Conservation (phyloP, 495 filamentous ascomycete genomes). For the Trichoderma gamsii region DNA sequence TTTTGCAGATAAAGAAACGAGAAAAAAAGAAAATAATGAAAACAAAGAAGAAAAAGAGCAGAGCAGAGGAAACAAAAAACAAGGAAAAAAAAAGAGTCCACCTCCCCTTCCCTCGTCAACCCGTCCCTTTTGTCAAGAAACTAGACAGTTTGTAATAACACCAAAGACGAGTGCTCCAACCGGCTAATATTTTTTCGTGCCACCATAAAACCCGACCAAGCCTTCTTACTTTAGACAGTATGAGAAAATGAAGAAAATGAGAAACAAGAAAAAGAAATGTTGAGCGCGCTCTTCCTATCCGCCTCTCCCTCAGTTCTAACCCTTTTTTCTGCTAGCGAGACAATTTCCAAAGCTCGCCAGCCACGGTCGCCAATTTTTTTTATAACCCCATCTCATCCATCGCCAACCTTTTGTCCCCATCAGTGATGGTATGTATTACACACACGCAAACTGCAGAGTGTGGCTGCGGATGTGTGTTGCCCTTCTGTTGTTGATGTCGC, state of each 20-base stretch:
- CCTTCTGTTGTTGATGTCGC: constrained; percentile 3
- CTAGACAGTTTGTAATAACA: constrained; percentile 13
- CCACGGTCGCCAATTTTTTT: constrained; percentile 6
- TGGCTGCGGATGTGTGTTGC: not conserved
- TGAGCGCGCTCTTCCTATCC: not conserved
- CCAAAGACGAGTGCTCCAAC: constrained; percentile 13
- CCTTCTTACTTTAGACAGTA: constrained; percentile 6
- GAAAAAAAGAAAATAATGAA: not conserved
- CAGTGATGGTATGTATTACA: not conserved
- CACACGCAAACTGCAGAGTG: not conserved
- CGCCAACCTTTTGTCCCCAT: not conserved
- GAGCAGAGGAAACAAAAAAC: not conserved
- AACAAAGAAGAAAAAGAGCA: not conserved
- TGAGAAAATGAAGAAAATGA: constrained; percentile 4
- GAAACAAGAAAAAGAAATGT: not conserved
- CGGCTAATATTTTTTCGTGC: constrained; percentile 6
- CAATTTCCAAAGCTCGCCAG: constrained; percentile 13
- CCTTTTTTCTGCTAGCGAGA: not conserved
- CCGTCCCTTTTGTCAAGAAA: constrained; percentile 7
- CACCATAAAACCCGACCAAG: constrained; percentile 4
- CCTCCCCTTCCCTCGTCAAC: not conserved
- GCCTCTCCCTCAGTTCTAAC: constrained; percentile 6
- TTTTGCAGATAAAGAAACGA: not conserved
- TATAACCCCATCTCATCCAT: not conserved
- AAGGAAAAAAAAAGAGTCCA: not conserved